Percentiles rank a stretch among this genome's conserved stretches.
phyloP scores from a whole-genome alignment of 1,139 yeast genomes.

The Pichiaceae sp. region DNA sequence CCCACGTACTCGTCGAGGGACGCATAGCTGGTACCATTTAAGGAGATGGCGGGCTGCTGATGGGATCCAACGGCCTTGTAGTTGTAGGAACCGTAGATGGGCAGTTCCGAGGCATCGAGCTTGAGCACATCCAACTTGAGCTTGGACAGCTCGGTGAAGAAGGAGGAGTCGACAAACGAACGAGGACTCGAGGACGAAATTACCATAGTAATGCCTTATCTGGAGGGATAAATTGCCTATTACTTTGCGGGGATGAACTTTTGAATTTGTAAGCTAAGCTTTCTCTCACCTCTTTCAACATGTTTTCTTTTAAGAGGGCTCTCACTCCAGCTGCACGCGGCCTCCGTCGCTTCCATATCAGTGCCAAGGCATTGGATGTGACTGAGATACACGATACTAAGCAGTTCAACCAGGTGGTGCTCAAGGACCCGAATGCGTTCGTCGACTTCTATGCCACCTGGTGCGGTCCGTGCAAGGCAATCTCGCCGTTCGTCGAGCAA shows the following conservation, averaged over 20 bases:
- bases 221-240: neutral
- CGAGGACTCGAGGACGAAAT: constrained; percentile 29
- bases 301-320: neutral
- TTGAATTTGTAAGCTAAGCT: neutral
- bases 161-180: constrained; percentile 78
- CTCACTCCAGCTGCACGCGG: neutral
- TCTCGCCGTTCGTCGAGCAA: constrained; percentile 71
- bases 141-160: constrained; percentile 65
- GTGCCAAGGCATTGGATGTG: constrained; percentile 13
- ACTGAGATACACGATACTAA: constrained; percentile 26
- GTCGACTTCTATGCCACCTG: constrained; percentile 85
- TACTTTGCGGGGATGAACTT: neutral
- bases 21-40: constrained; percentile 29
- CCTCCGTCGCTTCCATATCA: constrained; percentile 13
- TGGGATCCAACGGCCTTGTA: constrained; percentile 32
- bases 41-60: constrained; percentile 37
- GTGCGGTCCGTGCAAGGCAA: constrained; percentile 93
- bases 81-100: constrained; percentile 35
- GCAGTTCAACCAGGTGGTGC: constrained; percentile 42
- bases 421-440: constrained; percentile 49
- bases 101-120: constrained; percentile 41
- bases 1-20: constrained; percentile 15
- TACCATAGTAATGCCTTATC: neutral
- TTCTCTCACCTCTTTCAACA: neutral
- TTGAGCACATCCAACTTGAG: constrained; percentile 61